Evolutionary conservation across 495 filamentous ascomycete species (phyloP), one percentile per base, ranked within the genome.

Genomic region (Podospora fimiseda): DNA sequence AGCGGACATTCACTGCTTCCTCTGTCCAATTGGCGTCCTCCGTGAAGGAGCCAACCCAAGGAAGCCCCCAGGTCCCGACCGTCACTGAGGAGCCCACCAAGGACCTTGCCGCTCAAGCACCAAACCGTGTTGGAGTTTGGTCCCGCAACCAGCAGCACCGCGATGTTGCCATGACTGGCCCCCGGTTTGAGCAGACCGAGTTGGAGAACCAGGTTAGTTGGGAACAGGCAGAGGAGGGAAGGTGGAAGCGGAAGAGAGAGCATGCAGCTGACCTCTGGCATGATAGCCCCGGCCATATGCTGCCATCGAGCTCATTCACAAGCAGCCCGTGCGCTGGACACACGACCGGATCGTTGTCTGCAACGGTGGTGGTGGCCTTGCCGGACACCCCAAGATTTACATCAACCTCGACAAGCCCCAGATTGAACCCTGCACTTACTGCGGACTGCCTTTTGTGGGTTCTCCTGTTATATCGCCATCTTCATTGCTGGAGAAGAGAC

Each of bases 331-430:
- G 30, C 80, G 84, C 63, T 98, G 92, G 90, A 87, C 82, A 45
- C 85, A 94, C 69, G 80, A 87, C 55, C 75, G 81, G 45, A 67
- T 88, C 33, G 92, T 94, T 42, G 83, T 81, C 50, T 98, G 93
- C 66, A 90, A 97, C 65, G 93, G 93, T 50, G 93, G 94, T 49
- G 93, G 93, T 55, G 94, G 93, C 16, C 86, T 92, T 47, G 74
- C 88, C 33, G 93, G 93, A 21, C 93, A 98, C 71, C 93, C 93
- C 37, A 79, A 80, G 64, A 86, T 98, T 69, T 98, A 87, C 70
- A 98, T 98, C 79, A 98, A 98, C 71, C 84, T 88, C 58, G 93
- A 98, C 74, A 96, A 96, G 79, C 86, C 93, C 52, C 82, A 96
- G 74, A 95, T 98, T 65, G 81, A 78, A 63, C 77, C 77, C 63